phyloP scores from a whole-genome alignment of 495 filamentous ascomycete genomes.

The Chaetomium fimeti region DNA sequence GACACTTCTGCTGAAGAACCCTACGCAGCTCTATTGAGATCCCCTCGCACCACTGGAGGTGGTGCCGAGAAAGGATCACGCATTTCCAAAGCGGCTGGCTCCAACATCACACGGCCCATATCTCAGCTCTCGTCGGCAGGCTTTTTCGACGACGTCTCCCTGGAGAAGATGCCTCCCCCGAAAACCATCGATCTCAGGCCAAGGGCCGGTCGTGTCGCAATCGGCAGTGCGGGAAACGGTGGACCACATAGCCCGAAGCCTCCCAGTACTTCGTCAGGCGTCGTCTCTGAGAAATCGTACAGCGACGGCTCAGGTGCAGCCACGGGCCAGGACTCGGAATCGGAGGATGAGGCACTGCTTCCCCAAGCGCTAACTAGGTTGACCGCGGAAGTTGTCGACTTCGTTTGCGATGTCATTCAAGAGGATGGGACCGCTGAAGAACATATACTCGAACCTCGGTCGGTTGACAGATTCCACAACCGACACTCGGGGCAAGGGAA shows the following conservation, averaged over 20 bases:
- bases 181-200: slow-evolving; percentile 31
- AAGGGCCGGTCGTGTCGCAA: slow-evolving; percentile 24
- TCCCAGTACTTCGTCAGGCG: slow-evolving; percentile 7
- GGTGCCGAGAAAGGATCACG: slow-evolving; percentile 38
- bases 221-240: slow-evolving; percentile 22
- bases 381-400: slow-evolving; percentile 49
- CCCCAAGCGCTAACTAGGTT: slow-evolving; percentile 47
- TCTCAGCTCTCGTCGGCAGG: slow-evolving; percentile 41
- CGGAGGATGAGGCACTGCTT: slow-evolving; percentile 41
- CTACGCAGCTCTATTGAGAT: slow-evolving; percentile 34
- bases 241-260: slow-evolving; percentile 26
- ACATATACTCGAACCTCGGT: slow-evolving; percentile 46
- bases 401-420: slow-evolving; percentile 54
- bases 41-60: slow-evolving; percentile 35
- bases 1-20: slow-evolving; percentile 31
- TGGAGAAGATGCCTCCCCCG: slow-evolving; percentile 41
- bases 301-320: slow-evolving; percentile 24
- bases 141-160: slow-evolving; percentile 36
- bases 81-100: slow-evolving; percentile 36
- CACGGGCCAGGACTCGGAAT: slow-evolving; percentile 33
- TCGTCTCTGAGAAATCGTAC: slow-evolving; percentile 22
- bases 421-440: slow-evolving; percentile 50
- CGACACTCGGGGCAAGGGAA: slow-evolving; percentile 32
- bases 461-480: slow-evolving; percentile 34
- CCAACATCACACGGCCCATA: slow-evolving; percentile 39